Conservation (phyloP, 116 monocot species). For the Zostera marina region DNA sequence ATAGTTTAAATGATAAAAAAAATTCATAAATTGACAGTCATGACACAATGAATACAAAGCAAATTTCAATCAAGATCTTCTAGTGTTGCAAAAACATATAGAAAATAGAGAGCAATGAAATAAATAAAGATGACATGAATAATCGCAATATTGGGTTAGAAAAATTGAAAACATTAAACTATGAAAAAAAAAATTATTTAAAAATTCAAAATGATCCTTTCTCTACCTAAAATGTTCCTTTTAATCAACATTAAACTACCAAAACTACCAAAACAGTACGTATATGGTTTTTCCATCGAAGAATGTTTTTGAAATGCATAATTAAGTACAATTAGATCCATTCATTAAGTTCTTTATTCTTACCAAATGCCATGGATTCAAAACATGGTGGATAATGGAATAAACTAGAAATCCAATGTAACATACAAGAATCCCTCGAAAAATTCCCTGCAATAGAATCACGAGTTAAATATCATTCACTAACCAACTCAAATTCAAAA, state of each 20-base stretch:
- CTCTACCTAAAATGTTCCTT: no score
- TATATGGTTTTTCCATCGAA: background rate
- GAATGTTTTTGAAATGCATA: background rate
- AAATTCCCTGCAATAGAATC: constrained; percentile 29
- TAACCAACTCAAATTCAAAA: background rate
- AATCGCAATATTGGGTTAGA: background rate
- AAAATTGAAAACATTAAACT: background rate
- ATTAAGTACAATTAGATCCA: background rate
- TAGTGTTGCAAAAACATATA: no score
- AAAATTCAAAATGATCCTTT: background rate
- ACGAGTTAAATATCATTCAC: background rate
- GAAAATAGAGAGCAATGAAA: background rate
- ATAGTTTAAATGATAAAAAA: no score
- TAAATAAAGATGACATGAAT: background rate
- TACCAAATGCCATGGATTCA: constrained; percentile 80
- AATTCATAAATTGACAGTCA: no score
- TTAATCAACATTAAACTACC: no score
- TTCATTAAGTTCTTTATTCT: background rate
- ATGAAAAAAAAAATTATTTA: background rate
- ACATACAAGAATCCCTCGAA: constrained; percentile 37
- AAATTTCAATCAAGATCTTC: no score
- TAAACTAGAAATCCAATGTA: constrained; percentile 52
- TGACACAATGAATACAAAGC: no score
- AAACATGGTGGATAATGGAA: constrained; percentile 50
- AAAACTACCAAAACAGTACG: no score